These are phyloP conservation scores for Neofusicoccum umdonicola DNA, from an alignment of 2,329 filamentous ascomycete species.

Conservation along the genomic window DNA sequence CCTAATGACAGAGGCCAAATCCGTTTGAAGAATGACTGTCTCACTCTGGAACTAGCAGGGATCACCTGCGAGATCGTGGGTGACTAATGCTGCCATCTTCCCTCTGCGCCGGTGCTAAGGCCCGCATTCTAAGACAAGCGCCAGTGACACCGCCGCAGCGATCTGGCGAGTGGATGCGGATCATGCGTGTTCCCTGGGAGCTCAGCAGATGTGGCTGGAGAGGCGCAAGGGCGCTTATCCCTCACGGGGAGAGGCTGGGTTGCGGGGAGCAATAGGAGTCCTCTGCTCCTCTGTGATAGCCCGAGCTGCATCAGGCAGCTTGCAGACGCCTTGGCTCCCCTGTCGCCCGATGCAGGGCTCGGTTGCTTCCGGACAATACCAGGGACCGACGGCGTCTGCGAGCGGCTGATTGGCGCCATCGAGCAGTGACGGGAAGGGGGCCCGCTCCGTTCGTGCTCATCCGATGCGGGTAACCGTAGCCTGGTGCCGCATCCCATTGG, in stretches of 20 bases:
- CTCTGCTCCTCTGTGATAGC: not conserved
- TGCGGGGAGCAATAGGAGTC: not conserved
- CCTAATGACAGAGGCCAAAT: constrained; percentile 15
- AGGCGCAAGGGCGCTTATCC: constrained; percentile 15
- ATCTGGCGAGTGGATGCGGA: constrained; percentile 16
- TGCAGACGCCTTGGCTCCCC: constrained; percentile 13
- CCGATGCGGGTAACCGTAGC: constrained; percentile 14
- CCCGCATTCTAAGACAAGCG: constrained; percentile 17
- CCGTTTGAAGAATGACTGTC: constrained; percentile 20
- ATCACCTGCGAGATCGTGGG: constrained; percentile 13
- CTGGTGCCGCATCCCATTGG: constrained; percentile 1
- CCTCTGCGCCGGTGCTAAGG: constrained; percentile 15
- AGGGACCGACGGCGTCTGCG: constrained; percentile 16
- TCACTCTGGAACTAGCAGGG: constrained; percentile 18
- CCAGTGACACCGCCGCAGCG: constrained; percentile 14
- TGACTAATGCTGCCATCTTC: constrained; percentile 16
- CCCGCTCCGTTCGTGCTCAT: constrained; percentile 4
- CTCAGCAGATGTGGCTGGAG: constrained; percentile 15
- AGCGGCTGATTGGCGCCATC: constrained; percentile 17
- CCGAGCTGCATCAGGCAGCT: constrained; percentile 13
- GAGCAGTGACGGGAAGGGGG: constrained; percentile 10
- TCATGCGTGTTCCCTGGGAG: constrained; percentile 13
- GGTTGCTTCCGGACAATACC: constrained; percentile 17
- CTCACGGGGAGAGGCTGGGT: not conserved
- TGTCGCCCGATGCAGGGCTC: constrained; percentile 16